Evolutionary conservation across 495 filamentous ascomycete species (phyloP), one percentile per base, ranked within the genome.

Genomic region (Annulohypoxylon moriforme): DNA sequence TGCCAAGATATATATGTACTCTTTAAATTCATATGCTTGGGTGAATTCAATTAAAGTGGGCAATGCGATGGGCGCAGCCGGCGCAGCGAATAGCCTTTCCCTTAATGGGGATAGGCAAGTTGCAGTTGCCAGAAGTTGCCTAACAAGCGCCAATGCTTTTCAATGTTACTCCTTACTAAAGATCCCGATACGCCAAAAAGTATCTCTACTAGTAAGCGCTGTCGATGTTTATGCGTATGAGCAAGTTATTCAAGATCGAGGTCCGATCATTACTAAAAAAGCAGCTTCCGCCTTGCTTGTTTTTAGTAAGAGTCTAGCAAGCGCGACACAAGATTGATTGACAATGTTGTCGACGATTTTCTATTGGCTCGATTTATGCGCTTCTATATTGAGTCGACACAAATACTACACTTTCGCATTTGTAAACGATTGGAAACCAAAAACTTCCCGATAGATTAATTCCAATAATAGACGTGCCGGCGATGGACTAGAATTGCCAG

Each of bases 211-310:
- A 53, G 34, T 42, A 64, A 44, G 47, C 36, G 24, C 24, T 10
- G 34, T 10, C 25, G n/a, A 4, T 27, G 10, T 40, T 5, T 40
- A 31, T 40, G 34, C 20, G 27, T 40, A 36, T 25, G 33, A 40
- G 33, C 34, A 24, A 40, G 33, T 20, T 40, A 69, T 62, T 56
- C 59, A 6, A 49, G 27, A 16, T 55, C 38, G 20, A 38, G 49
- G 57, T 53, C 18, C 58, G 40, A 36, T 55, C 55, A 60, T 63
- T 63, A 69, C 59, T 63, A 69, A 69, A 60, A 13, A 60, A 60
- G 16, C 14, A 60, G 57, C 57, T 14, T 46, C 40, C 42, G 40
- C 58, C 61, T 42, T 55, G 49, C 8, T 50, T 33, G 61, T 44
- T 55, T 64, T 64, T 64, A 64, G 47, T 64, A 64, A 64, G 61